Conservation (phyloP, 2,329 filamentous ascomycete genomes). For the Botrytis deweyae region DNA sequence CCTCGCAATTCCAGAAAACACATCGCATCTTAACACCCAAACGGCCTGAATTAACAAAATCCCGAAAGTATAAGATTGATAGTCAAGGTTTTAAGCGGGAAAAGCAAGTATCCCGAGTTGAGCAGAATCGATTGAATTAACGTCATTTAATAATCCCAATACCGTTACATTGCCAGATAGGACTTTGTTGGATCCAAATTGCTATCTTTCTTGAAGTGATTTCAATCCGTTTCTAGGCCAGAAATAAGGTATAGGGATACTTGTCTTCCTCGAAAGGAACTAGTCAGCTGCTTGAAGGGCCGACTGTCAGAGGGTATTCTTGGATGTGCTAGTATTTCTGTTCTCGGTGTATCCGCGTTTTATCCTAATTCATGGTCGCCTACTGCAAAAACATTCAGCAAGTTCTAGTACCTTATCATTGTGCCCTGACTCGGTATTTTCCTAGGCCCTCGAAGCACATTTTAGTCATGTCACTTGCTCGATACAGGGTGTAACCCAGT, state of each 20-base stretch:
- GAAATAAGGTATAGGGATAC: neutral
- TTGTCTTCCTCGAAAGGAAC: neutral
- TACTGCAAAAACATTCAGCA: neutral
- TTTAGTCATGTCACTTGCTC: neutral
- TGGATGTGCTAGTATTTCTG: neutral
- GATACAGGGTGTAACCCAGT: neutral
- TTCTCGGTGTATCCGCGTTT: rapidly evolving
- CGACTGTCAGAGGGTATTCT: neutral
- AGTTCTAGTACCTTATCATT: neutral
- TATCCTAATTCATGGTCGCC: neutral
- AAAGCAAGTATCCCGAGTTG: neutral
- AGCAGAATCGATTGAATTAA: neutral
- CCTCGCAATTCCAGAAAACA: no score
- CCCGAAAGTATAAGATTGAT: neutral
- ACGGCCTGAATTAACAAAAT: rapidly evolving
- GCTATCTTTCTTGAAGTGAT: neutral
- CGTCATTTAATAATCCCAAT: neutral
- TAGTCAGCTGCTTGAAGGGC: neutral
- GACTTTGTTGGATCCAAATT: neutral
- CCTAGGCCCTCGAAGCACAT: neutral
- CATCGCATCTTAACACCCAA: no score
- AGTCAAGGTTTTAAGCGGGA: neutral
- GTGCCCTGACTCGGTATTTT: neutral
- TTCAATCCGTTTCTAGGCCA: neutral
- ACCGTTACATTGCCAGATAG: neutral